These are phyloP conservation scores for Anthoceros angustus DNA, from an alignment of 225 moss, liverwort and hornwort species.

Conservation along the genomic window DNA sequence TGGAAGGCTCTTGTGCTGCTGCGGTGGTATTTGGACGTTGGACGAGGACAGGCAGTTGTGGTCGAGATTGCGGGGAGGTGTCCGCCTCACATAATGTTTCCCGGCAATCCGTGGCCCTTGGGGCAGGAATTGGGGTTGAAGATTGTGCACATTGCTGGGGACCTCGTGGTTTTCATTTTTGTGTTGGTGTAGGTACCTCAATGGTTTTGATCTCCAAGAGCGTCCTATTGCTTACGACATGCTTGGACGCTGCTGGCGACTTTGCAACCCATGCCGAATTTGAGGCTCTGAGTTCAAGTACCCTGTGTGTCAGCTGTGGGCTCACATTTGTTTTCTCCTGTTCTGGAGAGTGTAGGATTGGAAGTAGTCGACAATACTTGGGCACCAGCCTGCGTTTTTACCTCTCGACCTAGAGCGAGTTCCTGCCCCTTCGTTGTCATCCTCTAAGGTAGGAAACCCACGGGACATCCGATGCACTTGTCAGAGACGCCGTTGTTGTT, in stretches of 20 bases:
- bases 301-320: too few relatives aligned
- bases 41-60: neutral
- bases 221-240: neutral
- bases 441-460: too few relatives aligned
- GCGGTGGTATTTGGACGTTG: slow-evolving; percentile 1
- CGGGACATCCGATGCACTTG: too few relatives aligned
- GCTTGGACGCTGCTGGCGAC: neutral
- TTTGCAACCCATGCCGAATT: too few relatives aligned
- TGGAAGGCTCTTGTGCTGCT: slow-evolving; percentile 1
- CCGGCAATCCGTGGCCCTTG: neutral
- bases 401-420: too few relatives aligned
- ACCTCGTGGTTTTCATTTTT: neutral
- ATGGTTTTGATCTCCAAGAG: neutral
- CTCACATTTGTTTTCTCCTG: too few relatives aligned
- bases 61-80: neutral
- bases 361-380: too few relatives aligned
- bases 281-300: too few relatives aligned
- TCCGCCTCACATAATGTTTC: neutral
- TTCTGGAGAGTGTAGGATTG: too few relatives aligned
- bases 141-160: neutral
- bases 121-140: neutral
- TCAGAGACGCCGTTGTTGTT: too few relatives aligned
- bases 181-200: neutral
- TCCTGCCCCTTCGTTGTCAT: too few relatives aligned
- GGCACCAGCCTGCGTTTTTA: too few relatives aligned